Evolutionary conservation across 2,329 filamentous ascomycete genomes (phyloP), one percentile per base, ranked within the genome.

Genomic region (Domatiomyces catenatus): DNA sequence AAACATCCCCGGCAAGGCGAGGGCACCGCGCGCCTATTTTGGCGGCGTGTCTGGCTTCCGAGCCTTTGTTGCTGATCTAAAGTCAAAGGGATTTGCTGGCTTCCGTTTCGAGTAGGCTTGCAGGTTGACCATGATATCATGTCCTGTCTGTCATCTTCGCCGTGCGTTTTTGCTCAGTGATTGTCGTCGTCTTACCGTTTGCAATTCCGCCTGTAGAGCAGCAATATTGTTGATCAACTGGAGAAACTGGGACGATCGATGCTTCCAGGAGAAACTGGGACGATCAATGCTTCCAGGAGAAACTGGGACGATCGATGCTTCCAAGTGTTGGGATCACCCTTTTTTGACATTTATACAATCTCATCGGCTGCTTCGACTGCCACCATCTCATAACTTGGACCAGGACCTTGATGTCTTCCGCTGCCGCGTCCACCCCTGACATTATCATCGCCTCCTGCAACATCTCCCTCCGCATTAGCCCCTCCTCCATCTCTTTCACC

Each of bases 381-480:
- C 8, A 76, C 75, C 79, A 84, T 82, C 64, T 84, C 81, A 64
- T 84, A 84, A 54, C 79, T 61, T 39, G 60, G 59, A 17, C 59
- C 62, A 5, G 58, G 56, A 48, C 61, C 58, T 22, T 58, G 52
- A 51, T 59, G 57, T 47, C 56, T 54, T 8, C 56, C 57, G 39
- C 58, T 52, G 8, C 59, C 61, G n/a, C 51, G 53, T 18, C 57
- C 59, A 39, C 52, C 54, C 5, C 54, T 57, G 49, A 53, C 54
- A 46, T 53, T 54, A 46, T 46, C 32, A 15, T 39, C 10, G 32
- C 8, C 10, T 39, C 5, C 32, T 39, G 32, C 10, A 15, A 39
- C 15, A 15, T 24, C 22, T 6, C 10, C 32, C 8, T 8, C 32
- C 32, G 10, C 12, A 39, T 39, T 39, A 39, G 32, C 32, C 50